Base-by-base conservation (phyloP, 2,329 filamentous ascomycete species). In the Ceratocystis albifundus region DNA sequence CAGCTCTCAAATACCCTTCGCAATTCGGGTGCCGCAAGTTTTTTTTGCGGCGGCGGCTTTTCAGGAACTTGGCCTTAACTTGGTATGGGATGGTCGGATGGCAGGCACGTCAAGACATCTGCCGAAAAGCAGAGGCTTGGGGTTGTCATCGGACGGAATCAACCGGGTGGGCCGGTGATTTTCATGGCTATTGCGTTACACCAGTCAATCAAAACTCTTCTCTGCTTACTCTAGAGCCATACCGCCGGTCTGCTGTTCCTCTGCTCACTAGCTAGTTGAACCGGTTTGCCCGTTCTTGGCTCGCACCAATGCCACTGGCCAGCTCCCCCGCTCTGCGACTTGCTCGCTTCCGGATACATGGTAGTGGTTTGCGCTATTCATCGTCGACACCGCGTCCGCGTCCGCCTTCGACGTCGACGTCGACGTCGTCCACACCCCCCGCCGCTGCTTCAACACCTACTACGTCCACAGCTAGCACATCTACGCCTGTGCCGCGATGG, bases 401-500 rank as follows among this genome's bases (percentile, higher is more conserved):
- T n/a, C n/a, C n/a, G n/a, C n/a, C n/a, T n/a, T n/a, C n/a, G n/a
- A n/a, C 30, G 12, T 22, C 55, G 55, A 20, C 28, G 4, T 36
- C 15, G 15, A n/a, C 20, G 2, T n/a, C 44, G n/a, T 32, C 62
- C 2, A 32, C 62, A 45, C 41, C 62, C 3, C 41, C 62, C 3
- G 8, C 41, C 1, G 7, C 8, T 12, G n/a, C 28, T 15, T 3
- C 48, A 65, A 7, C 30, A 2, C 5, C 62, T 10, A 5, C n/a
- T 25, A 3, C 62, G n/a, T 4, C 62, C 15, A 2, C 65, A 44
- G 22, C 65, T 41, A 12, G 36, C 22, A 45, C 57, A 17, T 4
- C 53, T 25, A 7, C 55, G 55, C 10, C 55, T 17, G 12, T 57
- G 8, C 20, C 64, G 20, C 64, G 64, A 22, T 65, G 64, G 41